phyloP scores from a whole-genome alignment of 805 yeast genomes.

The Nakazawaea sp. region DNA sequence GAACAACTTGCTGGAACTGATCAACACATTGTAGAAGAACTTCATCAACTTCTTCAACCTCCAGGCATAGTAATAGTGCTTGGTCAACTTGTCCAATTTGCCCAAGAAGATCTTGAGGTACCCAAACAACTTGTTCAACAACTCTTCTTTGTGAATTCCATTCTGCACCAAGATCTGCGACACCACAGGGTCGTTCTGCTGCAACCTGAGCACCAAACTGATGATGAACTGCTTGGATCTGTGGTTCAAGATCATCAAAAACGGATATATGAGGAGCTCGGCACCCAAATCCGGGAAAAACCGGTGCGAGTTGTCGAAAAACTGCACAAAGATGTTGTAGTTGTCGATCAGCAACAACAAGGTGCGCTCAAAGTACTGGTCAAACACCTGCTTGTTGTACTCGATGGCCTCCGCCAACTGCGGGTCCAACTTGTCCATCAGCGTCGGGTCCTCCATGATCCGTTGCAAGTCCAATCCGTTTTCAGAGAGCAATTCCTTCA shows the following conservation, averaged over 20 bases:
- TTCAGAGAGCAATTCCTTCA: constrained; percentile 11
- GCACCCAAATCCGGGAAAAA: constrained; percentile 30
- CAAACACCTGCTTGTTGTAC: constrained; percentile 23
- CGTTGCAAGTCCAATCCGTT: constrained; percentile 27
- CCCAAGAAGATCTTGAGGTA: constrained; percentile 27
- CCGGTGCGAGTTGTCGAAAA: constrained; percentile 20
- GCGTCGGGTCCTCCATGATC: constrained; percentile 14
- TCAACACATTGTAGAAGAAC: constrained; percentile 27
- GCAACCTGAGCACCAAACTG: constrained; percentile 43
- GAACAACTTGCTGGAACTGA: constrained; percentile 27
- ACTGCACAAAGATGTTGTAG: constrained; percentile 26
- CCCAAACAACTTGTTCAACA: constrained; percentile 24
- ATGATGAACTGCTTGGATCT: constrained; percentile 52
- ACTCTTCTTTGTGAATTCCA: constrained; percentile 26
- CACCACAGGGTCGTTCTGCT: constrained; percentile 27
- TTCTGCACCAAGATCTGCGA: constrained; percentile 25
- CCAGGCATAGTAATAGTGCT: constrained; percentile 39
- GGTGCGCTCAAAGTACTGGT: constrained; percentile 27
- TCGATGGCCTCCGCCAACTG: constrained; percentile 23
- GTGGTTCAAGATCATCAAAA: constrained; percentile 45
- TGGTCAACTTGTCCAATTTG: constrained; percentile 28
- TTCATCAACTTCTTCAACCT: constrained; percentile 34
- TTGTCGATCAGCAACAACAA: constrained; percentile 29
- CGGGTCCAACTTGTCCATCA: constrained; percentile 17
- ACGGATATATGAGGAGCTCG: constrained; percentile 42